Conservation (phyloP, 1,284 basidiomycete species). For the Malassezia brasiliensis region DNA sequence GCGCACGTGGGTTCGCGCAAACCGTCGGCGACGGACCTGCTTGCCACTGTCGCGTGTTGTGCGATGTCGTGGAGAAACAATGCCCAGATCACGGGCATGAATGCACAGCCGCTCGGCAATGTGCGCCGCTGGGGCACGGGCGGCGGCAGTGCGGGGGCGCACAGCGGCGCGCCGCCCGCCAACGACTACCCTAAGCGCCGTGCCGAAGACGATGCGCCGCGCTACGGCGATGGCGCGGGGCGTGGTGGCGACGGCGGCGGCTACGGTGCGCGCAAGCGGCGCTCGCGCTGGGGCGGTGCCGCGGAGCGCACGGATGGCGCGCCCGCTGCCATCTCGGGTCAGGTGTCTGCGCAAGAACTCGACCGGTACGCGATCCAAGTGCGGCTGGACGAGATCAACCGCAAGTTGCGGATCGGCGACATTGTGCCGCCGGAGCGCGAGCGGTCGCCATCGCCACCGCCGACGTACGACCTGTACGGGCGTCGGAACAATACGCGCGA, state of each 20-base stretch:
- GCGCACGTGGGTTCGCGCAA: not conserved
- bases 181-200: constrained; percentile 5
- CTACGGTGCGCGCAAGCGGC: constrained; percentile 37
- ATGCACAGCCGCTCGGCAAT: constrained; percentile 37
- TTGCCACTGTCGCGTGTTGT: not conserved
- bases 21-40: not conserved
- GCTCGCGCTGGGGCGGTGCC: constrained; percentile 45
- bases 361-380: constrained; percentile 47
- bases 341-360: constrained; percentile 36
- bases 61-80: constrained; percentile 46
- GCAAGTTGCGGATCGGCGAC: constrained; percentile 83
- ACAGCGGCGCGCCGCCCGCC: constrained; percentile 6
- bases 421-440: constrained; percentile 91
- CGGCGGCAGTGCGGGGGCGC: not conserved
- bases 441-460: constrained; percentile 87
- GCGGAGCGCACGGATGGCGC: constrained; percentile 27
- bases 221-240: not conserved
- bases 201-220: not conserved
- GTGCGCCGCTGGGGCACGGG: constrained; percentile 38
- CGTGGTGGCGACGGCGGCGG: not conserved
- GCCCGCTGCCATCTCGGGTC: constrained; percentile 37
- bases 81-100: constrained; percentile 44
- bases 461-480: constrained; percentile 92
- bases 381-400: constrained; percentile 88
- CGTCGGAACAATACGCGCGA: constrained; percentile 96